phyloP scores from a whole-genome alignment of 495 filamentous ascomycete genomes.

The Podospora anserina region DNA sequence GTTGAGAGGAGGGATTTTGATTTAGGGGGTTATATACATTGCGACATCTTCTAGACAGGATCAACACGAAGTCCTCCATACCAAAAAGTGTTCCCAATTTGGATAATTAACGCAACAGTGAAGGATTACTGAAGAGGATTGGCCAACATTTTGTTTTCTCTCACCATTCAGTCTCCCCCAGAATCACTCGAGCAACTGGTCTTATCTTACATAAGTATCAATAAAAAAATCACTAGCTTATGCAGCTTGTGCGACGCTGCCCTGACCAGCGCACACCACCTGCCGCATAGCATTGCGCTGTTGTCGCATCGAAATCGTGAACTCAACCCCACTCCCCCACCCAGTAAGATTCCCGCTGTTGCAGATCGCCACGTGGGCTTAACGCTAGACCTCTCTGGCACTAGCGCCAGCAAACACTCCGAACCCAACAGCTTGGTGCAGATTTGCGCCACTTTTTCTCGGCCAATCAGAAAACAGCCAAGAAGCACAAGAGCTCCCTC shows the following conservation, averaged over 20 bases:
- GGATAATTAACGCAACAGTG: too few species aligned
- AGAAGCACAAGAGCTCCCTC: not conserved
- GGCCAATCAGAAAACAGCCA: not conserved
- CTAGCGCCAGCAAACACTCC: not conserved
- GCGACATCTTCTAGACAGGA: too few species aligned
- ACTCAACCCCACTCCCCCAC: not conserved
- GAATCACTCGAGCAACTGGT: not conserved
- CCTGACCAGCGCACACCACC: not conserved
- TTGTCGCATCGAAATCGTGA: not conserved
- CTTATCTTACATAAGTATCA: not conserved
- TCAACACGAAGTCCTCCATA: too few species aligned
- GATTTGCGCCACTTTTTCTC: not conserved
- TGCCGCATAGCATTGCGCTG: not conserved
- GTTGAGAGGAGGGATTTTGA: too few species aligned
- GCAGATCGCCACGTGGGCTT: not conserved
- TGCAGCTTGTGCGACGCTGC: not conserved
- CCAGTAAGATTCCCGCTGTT: not conserved
- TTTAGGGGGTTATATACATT: too few species aligned
- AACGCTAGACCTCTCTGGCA: not conserved
- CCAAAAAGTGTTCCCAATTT: too few species aligned
- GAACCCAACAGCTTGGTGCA: slow-evolving; percentile 7
- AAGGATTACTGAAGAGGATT: too few species aligned
- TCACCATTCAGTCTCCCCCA: not conserved
- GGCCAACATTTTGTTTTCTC: not conserved
- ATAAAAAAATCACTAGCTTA: not conserved